Conservation (phyloP, 495 filamentous ascomycete genomes). For the Lasiosphaeria miniovina region DNA sequence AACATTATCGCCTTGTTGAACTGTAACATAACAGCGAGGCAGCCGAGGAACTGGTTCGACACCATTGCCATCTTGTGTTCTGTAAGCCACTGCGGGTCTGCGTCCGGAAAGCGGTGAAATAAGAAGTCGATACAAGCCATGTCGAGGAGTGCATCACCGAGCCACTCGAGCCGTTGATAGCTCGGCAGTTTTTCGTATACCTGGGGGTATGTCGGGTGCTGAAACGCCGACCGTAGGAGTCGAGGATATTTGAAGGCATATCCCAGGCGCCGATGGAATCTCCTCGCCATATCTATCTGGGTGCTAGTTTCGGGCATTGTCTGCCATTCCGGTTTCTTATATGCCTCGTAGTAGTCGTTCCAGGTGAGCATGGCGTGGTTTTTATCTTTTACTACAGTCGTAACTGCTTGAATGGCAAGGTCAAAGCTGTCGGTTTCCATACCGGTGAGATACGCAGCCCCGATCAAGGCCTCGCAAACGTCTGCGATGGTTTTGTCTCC, state of each 20-base stretch:
- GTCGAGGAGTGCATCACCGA: conserved; percentile 88
- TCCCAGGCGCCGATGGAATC: conserved; percentile 63
- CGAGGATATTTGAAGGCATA: conserved; percentile 81
- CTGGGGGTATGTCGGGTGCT: conserved; percentile 74
- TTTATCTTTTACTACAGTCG: conserved; percentile 61
- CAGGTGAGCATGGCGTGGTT: conserved; percentile 68
- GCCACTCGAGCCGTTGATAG: conserved; percentile 91
- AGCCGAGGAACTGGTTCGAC: conserved; percentile 90
- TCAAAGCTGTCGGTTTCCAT: conserved; percentile 57
- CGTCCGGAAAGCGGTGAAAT: conserved; percentile 69
- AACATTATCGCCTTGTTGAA: conserved; percentile 73
- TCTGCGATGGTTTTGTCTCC: conserved; percentile 94
- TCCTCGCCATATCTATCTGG: conserved; percentile 62
- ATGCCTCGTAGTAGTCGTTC: conserved; percentile 68
- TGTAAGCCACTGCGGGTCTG: conserved; percentile 94
- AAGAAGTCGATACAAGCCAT: conserved; percentile 81
- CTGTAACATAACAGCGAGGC: conserved; percentile 69
- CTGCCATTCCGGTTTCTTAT: conserved; percentile 73
- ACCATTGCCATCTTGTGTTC: conserved; percentile 99
- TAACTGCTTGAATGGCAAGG: conserved; percentile 80
- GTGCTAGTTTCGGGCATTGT: conserved; percentile 51
- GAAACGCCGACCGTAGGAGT: conserved; percentile 80
- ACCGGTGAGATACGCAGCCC: conserved; percentile 73
- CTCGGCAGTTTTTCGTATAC: conserved; percentile 74
- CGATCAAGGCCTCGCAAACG: conserved; percentile 93